Base-by-base conservation (phyloP, 768 basidiomycete genomes). In the Floccularia luteovirens region DNA sequence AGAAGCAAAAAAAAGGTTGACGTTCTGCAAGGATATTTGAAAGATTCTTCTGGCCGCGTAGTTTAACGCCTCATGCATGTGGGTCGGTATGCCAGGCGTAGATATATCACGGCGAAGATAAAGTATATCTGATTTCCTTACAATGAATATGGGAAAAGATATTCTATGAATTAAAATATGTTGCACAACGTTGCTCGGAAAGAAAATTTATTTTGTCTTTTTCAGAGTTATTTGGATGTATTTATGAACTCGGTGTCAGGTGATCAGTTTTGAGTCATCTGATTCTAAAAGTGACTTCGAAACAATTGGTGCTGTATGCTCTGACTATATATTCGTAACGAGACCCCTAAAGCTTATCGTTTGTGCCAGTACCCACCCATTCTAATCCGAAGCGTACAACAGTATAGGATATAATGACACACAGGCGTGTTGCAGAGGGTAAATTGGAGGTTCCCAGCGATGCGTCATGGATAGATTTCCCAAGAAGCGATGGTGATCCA, bases 51-150 rank as follows among this genome's bases (percentile, higher is more conserved):
- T 82, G 43, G 79, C 79, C 77, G 69, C 57, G 73, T 69, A 51
- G 79, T 82, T 82, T 82, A 82, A 79, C 80, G 70, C 61, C 72
- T 17, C 56, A 58, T 62, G 69, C 74, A 63, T 64, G 62, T 63
- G 41, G 55, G 49, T 37, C 47, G 33, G 43, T 46, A 60, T 69
- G n/a, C 65, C 69, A 67, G 61, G 67, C 70, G 77, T 77, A 73
- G 79, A 82, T 82, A 78, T 64, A 42, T 46, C 47, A 47, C 50
- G 50, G 50, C 47, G 19, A 8, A 22, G 13, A 20, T 14, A 36
- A 17, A 38, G 13, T 14, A 33, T 43, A 19, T 2, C 5, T 13
- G 14, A n/a, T n/a, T n/a, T n/a, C n/a, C n/a, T n/a, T n/a, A 34
- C 16, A 12, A 22, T 11, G 32, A 7, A 16, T 36, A 10, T 17